Evolutionary conservation across 2,329 filamentous ascomycete species (phyloP), one percentile per base, ranked within the genome.

Genomic region (Colletotrichum trifolii): DNA sequence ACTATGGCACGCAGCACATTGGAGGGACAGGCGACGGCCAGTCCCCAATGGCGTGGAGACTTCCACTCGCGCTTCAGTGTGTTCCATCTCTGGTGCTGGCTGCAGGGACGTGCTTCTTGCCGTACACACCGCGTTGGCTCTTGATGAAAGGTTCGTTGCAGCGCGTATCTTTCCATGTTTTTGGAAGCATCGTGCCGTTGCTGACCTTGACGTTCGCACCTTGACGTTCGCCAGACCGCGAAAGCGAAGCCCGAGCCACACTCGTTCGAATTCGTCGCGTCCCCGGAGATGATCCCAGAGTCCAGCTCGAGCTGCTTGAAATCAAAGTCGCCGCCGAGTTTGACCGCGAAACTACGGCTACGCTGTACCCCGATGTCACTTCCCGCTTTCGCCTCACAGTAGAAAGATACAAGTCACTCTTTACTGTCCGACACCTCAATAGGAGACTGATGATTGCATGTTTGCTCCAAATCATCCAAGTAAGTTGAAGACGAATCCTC

Each of bases 1-100:
- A 77, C 38, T 81, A 79, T 42, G 78, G 75, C 5, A 81, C 77
- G 4, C 73, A 77, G 52, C 78, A 77, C 55, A 78, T 80, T 8
- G 77, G 77, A 6, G 82, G 83, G 15, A 75, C 77, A 1, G 75
- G 81, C 5, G 75, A 75, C 0, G 82, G 81, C 0, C 82, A 84
- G 64, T 81, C 78, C 11, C 67, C 76, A 11, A 74, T 73, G 1
- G 70, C 81, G 4, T 85, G 83, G 74, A 75, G 82, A 10, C 77
- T 85, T 11, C 83, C 83, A 0, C 78, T 85, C 52, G 81, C 77
- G 1, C 67, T 85, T 15, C 83, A 85, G 68, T 54, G 49, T 4
- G 50, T 60, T 1, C 89, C 86, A 73, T 82, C 86, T 2, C 67
- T 88, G 11, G 78, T 89, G 40, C 78, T 90, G 1, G 78, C 83